Evolutionary conservation across 441 rosid species (phyloP).

Genomic region (Erodium chrysanthum): DNA sequence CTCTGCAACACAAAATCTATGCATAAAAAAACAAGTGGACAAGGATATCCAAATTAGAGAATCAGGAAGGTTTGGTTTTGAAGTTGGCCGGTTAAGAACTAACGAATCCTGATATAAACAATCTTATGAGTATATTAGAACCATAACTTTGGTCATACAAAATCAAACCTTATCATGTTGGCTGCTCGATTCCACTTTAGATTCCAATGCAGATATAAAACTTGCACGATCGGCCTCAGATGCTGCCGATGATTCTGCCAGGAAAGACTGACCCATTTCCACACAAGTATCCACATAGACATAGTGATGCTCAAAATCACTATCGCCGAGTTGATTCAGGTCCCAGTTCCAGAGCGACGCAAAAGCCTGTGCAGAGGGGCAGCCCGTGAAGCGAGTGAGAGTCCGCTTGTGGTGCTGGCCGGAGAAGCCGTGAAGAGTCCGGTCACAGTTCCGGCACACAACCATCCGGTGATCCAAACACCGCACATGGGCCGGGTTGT

Average conservation of each 20-base stretch:
- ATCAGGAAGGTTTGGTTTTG: too few relatives aligned
- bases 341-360: constrained; percentile 54
- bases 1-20: constrained; percentile 30
- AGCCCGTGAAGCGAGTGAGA: constrained; percentile 49
- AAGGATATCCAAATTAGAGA: too few relatives aligned
- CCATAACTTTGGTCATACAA: too few relatives aligned
- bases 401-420: constrained; percentile 39
- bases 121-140: too few relatives aligned
- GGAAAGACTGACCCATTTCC: constrained; percentile 22
- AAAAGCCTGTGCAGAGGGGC: constrained; percentile 68
- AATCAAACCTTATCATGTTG: constrained; percentile 22
- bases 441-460: constrained; percentile 53
- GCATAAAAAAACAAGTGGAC: too few relatives aligned
- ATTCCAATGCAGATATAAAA: constrained; percentile 19
- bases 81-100: too few relatives aligned
- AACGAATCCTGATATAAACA: too few relatives aligned
- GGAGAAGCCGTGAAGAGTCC: constrained; percentile 33
- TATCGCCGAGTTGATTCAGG: constrained; percentile 29
- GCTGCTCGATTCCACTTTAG: constrained; percentile 25
- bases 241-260: constrained; percentile 21
- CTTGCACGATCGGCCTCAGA: constrained; percentile 19
- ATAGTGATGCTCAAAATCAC: constrained; percentile 13
- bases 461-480: constrained; percentile 43
- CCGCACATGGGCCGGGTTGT: not conserved
- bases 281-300: constrained; percentile 21